phyloP scores from a whole-genome alignment of 306 rosid species.

The Lathyrus aphaca region DNA sequence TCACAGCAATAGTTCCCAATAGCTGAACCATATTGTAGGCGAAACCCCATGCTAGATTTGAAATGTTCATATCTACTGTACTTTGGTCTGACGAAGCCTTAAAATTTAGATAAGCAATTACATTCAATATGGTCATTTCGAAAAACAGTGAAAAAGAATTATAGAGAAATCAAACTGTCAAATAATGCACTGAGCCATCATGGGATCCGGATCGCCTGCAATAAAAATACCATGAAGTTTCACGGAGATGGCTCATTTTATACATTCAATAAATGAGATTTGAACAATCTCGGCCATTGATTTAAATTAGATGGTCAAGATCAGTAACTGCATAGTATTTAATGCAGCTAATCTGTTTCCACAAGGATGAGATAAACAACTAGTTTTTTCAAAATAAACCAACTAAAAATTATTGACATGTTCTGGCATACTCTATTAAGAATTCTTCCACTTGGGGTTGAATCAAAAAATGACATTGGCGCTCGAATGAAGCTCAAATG shows the following conservation, averaged over 20 bases:
- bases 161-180: background rate
- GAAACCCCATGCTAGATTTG: conserved; percentile 26
- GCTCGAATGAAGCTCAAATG: conserved; percentile 69
- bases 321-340: background rate
- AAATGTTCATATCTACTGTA: conserved; percentile 34
- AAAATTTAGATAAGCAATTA: conserved; percentile 24
- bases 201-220: background rate
- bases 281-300: background rate
- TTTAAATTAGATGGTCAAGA: background rate
- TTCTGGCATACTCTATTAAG: conserved; percentile 53
- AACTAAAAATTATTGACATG: background rate
- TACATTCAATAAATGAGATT: background rate
- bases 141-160: background rate
- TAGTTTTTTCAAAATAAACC: background rate
- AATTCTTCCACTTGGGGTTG: conserved; percentile 69
- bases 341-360: background rate
- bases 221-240: background rate
- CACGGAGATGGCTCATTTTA: background rate
- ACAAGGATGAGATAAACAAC: too few relatives aligned
- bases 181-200: conserved; percentile 1
- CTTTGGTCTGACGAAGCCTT: conserved; percentile 58
- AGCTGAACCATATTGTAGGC: conserved; percentile 18
- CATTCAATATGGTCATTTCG: conserved; percentile 7
- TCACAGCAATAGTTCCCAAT: conserved; percentile 42
- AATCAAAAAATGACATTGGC: conserved; percentile 83